A percentile compares a stretch with the other conserved stretches of the same genome.
Conservation (phyloP, 495 filamentous ascomycete genomes). For the Margaritispora aquatica region DNA sequence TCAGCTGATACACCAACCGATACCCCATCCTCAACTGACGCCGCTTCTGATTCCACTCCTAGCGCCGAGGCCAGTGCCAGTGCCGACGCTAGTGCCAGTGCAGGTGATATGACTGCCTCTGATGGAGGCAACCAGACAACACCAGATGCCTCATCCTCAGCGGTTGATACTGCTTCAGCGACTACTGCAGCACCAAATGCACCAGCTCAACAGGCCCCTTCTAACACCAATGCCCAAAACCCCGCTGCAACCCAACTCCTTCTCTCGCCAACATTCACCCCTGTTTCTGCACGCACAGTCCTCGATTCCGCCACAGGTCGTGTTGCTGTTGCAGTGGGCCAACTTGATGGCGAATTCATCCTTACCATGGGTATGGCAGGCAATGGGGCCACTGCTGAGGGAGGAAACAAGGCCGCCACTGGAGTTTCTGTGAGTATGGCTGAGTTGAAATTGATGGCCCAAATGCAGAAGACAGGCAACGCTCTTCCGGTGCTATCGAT, state of each 20-base stretch:
- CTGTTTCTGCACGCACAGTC: conserved; percentile 17
- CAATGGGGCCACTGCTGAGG: neutral
- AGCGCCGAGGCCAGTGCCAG: no score
- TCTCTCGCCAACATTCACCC: conserved; percentile 25
- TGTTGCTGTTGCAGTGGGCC: conserved; percentile 17
- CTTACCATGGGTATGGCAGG: conserved; percentile 16
- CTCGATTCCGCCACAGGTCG: conserved; percentile 20
- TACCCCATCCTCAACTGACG: neutral
- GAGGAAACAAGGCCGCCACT: neutral
- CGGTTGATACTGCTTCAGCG: neutral
- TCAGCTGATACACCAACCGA: neutral
- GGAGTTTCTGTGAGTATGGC: conserved; percentile 3
- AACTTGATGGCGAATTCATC: conserved; percentile 26
- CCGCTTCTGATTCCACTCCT: neutral
- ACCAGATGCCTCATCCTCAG: neutral
- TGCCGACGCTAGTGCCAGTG: no score
- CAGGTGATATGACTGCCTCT: no score
- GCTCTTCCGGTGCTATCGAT: neutral
- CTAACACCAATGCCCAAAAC: neutral
- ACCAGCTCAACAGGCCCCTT: neutral
- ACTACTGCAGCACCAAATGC: neutral
- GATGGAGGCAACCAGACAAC: no score
- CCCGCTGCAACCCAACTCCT: conserved; percentile 24
- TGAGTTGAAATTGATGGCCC: conserved; percentile 2
- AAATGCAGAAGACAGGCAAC: conserved; percentile 3